These are phyloP conservation scores for Pythium inflatum DNA, from an alignment of 352 stramenopile genomes.

Conservation along the genomic window DNA sequence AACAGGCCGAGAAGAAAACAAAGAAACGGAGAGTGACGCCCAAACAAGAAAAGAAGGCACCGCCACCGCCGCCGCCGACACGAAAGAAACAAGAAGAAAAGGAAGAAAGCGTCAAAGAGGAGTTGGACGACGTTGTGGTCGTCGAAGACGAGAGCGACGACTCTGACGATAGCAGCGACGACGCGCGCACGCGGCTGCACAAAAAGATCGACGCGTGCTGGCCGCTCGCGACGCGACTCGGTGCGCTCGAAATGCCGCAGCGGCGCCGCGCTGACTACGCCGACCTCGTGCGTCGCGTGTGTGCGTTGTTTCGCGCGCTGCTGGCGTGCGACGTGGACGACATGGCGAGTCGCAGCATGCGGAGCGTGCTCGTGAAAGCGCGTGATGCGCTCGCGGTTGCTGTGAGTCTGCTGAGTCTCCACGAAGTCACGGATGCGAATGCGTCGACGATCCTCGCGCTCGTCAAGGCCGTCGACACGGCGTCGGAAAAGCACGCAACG, in stretches of 20 bases:
- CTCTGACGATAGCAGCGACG: conserved; percentile 13
- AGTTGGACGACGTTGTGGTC: conserved; percentile 20
- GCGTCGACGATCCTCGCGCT: conserved; percentile 26
- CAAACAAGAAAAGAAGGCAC: neutral
- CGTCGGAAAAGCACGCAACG: conserved; percentile 24
- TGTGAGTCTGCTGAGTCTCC: conserved; percentile 32
- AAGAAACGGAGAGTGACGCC: neutral
- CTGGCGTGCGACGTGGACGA: conserved; percentile 14
- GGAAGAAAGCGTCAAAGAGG: neutral
- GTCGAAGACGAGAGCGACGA: conserved; percentile 15
- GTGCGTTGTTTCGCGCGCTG: conserved; percentile 20
- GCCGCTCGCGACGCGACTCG: conserved; percentile 26
- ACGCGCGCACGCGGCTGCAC: conserved; percentile 17
- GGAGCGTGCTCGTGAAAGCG: conserved; percentile 32
- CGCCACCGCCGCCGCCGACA: neutral
- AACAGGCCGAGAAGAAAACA: neutral
- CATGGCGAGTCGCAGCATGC: conserved; percentile 30
- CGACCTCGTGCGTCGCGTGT: conserved; percentile 19
- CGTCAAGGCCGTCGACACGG: conserved; percentile 25
- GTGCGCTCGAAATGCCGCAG: conserved; percentile 28
- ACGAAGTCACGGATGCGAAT: conserved; percentile 14
- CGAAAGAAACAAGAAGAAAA: conserved; percentile 5
- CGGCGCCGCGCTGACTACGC: conserved; percentile 25
- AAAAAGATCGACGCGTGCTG: conserved; percentile 27
- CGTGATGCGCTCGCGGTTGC: conserved; percentile 30